Percentiles rank a stretch among this genome's conserved stretches.
Evolutionary conservation across 768 basidiomycete species (phyloP).

Genomic region (Suillus bovinus): DNA sequence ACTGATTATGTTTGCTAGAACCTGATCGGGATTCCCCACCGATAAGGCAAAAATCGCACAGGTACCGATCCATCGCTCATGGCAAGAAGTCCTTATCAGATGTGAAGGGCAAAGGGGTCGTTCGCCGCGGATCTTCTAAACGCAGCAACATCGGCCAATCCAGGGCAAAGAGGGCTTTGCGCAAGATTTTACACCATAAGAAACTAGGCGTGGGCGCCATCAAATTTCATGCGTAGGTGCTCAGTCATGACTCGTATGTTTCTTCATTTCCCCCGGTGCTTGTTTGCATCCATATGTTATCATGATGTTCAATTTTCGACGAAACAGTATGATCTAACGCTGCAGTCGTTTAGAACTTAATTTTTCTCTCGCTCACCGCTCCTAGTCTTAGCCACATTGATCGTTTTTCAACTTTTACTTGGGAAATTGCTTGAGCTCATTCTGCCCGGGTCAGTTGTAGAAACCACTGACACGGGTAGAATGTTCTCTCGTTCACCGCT

Average conservation of each 20-base stretch:
- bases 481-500: too few relatives aligned
- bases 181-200: constrained; percentile 9
- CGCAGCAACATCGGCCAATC: constrained; percentile 21
- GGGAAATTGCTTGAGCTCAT: too few relatives aligned
- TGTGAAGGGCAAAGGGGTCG: constrained; percentile 19
- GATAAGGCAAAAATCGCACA: constrained; percentile 9
- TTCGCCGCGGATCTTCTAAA: constrained; percentile 29
- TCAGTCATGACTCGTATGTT: not conserved
- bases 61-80: constrained; percentile 20
- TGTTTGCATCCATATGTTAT: not conserved
- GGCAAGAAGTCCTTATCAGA: constrained; percentile 14
- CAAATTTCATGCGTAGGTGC: not conserved
- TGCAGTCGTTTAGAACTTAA: too few relatives aligned
- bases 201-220: not conserved
- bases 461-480: too few relatives aligned
- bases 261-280: not conserved
- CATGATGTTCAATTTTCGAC: too few relatives aligned
- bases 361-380: too few relatives aligned
- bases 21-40: not conserved
- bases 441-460: too few relatives aligned
- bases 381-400: too few relatives aligned
- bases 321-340: too few relatives aligned
- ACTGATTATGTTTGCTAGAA: not conserved
- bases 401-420: too few relatives aligned
- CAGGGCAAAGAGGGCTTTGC: constrained; percentile 14